phyloP scores from a whole-genome alignment of 371 early-diverging fungal species.

The Coemansia sp. region DNA sequence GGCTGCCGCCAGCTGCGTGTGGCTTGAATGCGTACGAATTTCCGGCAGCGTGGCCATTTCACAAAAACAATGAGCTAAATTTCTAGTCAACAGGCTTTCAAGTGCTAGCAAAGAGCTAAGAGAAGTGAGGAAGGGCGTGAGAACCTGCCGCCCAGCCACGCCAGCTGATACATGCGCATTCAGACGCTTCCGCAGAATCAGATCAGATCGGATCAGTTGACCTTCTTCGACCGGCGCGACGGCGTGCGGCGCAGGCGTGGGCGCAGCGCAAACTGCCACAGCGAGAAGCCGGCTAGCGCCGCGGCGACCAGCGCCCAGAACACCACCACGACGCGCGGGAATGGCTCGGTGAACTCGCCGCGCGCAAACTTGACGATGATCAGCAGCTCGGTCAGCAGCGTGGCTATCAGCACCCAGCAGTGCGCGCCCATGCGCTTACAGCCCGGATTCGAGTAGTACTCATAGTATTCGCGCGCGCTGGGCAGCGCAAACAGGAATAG shows the following conservation, averaged over 20 bases:
- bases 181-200: too few relatives aligned
- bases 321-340: slow-evolving; percentile 70
- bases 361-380: slow-evolving; percentile 87
- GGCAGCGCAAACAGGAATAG: slow-evolving; percentile 85
- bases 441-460: slow-evolving; percentile 78
- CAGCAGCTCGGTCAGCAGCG: slow-evolving; percentile 83
- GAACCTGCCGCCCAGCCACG: not conserved
- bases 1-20: slow-evolving; percentile 10
- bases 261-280: slow-evolving; percentile 66
- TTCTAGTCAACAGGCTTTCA: not conserved
- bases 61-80: not conserved
- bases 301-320: slow-evolving; percentile 73
- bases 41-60: slow-evolving; percentile 24
- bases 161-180: too few relatives aligned
- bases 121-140: not conserved
- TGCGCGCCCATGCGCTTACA: slow-evolving; percentile 83
- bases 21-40: slow-evolving; percentile 17
- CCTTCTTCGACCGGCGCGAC: not conserved
- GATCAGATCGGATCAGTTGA: too few relatives aligned
- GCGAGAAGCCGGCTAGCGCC: slow-evolving; percentile 65
- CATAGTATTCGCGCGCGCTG: slow-evolving; percentile 87
- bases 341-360: slow-evolving; percentile 81
- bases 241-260: slow-evolving; percentile 20
- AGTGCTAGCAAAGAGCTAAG: not conserved
- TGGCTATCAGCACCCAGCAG: slow-evolving; percentile 86